Percentiles rank a stretch among this genome's conserved stretches.
phyloP scores from a whole-genome alignment of 202 grass and related monocot genomes.

The Setaria viridis region DNA sequence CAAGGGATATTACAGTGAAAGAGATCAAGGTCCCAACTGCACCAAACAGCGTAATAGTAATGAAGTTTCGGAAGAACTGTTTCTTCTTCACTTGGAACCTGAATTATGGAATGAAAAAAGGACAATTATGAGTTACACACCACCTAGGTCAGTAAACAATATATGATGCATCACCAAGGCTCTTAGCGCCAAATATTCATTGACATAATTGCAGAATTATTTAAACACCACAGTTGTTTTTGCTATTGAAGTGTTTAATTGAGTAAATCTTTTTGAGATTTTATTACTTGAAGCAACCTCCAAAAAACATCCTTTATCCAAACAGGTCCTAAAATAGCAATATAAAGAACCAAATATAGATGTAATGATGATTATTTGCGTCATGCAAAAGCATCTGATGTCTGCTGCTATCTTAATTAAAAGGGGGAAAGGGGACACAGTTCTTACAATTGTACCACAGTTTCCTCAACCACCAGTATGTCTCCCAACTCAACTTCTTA shows the following conservation, averaged over 20 bases:
- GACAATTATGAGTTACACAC: neutral
- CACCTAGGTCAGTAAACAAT: neutral
- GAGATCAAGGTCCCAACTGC: slow-evolving; percentile 80
- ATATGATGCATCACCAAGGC: neutral
- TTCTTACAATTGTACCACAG: no score
- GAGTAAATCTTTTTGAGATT: neutral
- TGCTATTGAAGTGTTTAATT: neutral
- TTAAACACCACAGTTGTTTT: neutral
- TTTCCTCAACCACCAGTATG: neutral
- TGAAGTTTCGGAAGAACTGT: slow-evolving; percentile 81
- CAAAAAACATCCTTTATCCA: neutral
- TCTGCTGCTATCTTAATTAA: neutral
- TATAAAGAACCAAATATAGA: neutral
- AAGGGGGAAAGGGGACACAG: no score
- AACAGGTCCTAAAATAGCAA: no score
- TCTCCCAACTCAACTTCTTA: neutral
- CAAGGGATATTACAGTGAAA: slow-evolving; percentile 72
- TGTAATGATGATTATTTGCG: neutral
- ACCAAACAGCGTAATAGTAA: slow-evolving; percentile 77
- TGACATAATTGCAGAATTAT: neutral
- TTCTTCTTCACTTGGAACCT: slow-evolving; percentile 96
- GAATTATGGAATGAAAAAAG: neutral
- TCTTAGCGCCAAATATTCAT: neutral
- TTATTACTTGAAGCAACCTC: neutral
- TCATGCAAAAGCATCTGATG: neutral